Percentiles rank a stretch among this genome's conserved stretches.
Evolutionary conservation across 148 eudicot genomes (phyloP).

Genomic region (Chenopodium formosanum): DNA sequence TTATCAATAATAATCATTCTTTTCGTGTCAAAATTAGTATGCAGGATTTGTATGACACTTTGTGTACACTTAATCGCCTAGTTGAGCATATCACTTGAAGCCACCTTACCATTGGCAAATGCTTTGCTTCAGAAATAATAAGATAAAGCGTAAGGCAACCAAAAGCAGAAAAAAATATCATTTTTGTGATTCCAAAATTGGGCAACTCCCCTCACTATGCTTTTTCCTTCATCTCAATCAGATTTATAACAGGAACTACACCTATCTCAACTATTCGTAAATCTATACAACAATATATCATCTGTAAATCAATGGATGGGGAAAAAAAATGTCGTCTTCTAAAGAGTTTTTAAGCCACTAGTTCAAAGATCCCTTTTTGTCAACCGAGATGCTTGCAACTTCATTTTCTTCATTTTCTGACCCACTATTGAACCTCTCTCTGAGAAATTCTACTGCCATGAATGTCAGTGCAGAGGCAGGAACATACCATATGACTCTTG

Average conservation of each 20-base stretch:
- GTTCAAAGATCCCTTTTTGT: slow-evolving; percentile 53
- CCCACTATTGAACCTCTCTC: slow-evolving; percentile 56
- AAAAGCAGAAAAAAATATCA: background rate
- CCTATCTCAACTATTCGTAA: slow-evolving; percentile 5
- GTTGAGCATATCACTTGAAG: background rate
- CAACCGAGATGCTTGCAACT: slow-evolving; percentile 52
- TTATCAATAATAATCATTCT: no score
- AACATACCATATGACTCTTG: slow-evolving; percentile 79
- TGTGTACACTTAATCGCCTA: background rate
- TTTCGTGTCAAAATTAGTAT: no score
- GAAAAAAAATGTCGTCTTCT: slow-evolving; percentile 17
- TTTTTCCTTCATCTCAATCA: background rate
- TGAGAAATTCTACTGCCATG: slow-evolving; percentile 88
- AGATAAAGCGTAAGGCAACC: background rate
- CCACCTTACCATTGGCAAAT: background rate
- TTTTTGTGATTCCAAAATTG: slow-evolving; percentile 3
- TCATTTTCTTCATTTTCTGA: slow-evolving; percentile 26
- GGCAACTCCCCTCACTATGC: background rate
- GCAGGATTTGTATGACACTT: no score
- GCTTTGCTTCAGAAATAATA: background rate
- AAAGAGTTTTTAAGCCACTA: slow-evolving; percentile 27
- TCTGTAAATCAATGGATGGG: slow-evolving; percentile 20
- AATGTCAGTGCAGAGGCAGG: slow-evolving; percentile 92
- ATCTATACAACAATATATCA: slow-evolving; percentile 31
- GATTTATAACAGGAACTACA: slow-evolving; percentile 16